Base-by-base conservation (phyloP, 1,284 basidiomycete species). In the Volvariella volvacea region DNA sequence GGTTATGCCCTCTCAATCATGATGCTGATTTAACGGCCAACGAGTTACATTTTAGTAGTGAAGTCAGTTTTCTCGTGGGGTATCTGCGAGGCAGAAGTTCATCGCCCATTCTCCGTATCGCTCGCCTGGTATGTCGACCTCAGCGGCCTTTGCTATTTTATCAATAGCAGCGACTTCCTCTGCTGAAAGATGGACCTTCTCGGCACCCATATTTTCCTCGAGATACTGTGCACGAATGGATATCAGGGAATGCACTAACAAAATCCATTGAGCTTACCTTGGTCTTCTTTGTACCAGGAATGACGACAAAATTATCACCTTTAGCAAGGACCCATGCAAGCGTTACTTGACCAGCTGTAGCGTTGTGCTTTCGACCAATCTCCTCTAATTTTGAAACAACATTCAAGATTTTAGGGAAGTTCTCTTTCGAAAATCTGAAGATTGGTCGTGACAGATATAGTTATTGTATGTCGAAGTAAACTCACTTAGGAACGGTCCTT, bases 251-350 rank as follows among this genome's bases (percentile, higher is more conserved):
- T 71, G 41, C n/a, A n/a, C n/a, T n/a, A n/a, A n/a, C n/a, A n/a
- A n/a, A n/a, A n/a, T n/a, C n/a, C n/a, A n/a, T n/a, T n/a, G n/a
- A n/a, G n/a, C n/a, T n/a, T n/a, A n/a, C n/a, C n/a, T n/a, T n/a
- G n/a, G n/a, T n/a, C n/a, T n/a, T n/a, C n/a, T n/a, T n/a, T n/a
- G n/a, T 72, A 0, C 77, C 78, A 2, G 77, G 77, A 48, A 80
- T 77, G 0, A 74, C 68, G 42, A 78, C 62, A 47, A 80, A 64
- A 48, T 76, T 70, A n/a, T 65, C 58, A 8, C 72, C 74, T 58
- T 75, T 75, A 14, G 68, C 70, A 15, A 78, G 61, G 14, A 82
- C 50, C 81, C 81, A 86, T 0, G 83, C 78, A 10, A 86, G 64
- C 0, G 70, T 59, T 14, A 81, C 64, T 56, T 84, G 81, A 0